Evolutionary conservation across 2,329 filamentous ascomycete species (phyloP).

Genomic region (Akanthomyces lecanii): DNA sequence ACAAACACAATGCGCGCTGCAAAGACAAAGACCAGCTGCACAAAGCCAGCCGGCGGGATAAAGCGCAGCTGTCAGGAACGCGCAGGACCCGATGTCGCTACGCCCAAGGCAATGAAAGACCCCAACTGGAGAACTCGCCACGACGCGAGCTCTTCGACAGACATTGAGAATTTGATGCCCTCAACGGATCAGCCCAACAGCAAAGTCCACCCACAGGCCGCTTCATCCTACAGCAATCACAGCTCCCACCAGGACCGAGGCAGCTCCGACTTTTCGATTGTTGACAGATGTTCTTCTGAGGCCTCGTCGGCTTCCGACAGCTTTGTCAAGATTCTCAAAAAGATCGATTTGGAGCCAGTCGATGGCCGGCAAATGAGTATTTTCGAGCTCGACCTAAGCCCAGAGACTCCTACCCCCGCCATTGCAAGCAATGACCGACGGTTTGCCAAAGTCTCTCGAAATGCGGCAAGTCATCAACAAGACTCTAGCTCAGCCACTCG

Average conservation of each 20-base stretch:
- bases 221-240: background rate
- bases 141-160: background rate
- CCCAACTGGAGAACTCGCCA: slow-evolving; percentile 32
- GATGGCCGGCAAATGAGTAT: slow-evolving; percentile 13
- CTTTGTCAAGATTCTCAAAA: slow-evolving; percentile 3
- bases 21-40: background rate
- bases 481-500: background rate
- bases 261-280: background rate
- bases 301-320: background rate
- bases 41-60: background rate
- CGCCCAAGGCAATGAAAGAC: slow-evolving; percentile 32
- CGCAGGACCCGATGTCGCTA: slow-evolving; percentile 24
- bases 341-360: slow-evolving; percentile 2
- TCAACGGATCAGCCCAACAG: background rate
- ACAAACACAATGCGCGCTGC: background rate
- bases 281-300: background rate
- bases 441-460: background rate
- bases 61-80: slow-evolving; percentile 13
- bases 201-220: background rate
- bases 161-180: background rate
- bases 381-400: slow-evolving; percentile 1
- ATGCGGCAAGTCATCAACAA: background rate
- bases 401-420: slow-evolving; percentile 5
- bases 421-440: background rate
- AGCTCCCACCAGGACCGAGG: background rate